Conservation (phyloP, 345 rosid genomes). For the Syzygium oleosum region DNA sequence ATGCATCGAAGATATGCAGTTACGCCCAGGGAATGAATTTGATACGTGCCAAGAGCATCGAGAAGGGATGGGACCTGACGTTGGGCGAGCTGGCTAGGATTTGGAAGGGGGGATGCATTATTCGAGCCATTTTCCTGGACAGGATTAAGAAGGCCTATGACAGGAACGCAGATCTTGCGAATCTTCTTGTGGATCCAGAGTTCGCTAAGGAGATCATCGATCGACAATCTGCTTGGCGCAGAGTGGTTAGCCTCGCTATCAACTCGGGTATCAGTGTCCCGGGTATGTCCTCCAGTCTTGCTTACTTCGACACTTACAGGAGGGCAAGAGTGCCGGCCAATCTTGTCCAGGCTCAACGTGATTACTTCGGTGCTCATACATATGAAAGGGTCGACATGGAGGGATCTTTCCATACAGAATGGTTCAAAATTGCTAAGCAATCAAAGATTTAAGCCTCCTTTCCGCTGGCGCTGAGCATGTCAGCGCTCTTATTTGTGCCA, state of each 20-base stretch:
- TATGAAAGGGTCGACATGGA: slow-evolving; percentile 87
- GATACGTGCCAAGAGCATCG: slow-evolving; percentile 81
- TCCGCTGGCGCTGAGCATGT: background rate
- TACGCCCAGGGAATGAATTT: slow-evolving; percentile 99
- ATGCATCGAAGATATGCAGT: slow-evolving; percentile 91
- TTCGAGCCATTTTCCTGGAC: slow-evolving; percentile 85
- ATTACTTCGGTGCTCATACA: slow-evolving; percentile 96
- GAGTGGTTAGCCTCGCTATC: slow-evolving; percentile 80
- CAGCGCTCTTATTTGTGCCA: background rate
- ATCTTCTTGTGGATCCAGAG: slow-evolving; percentile 92
- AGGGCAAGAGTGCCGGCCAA: slow-evolving; percentile 86
- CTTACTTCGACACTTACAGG: slow-evolving; percentile 84
- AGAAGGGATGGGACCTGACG: slow-evolving; percentile 79
- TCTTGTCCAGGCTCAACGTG: slow-evolving; percentile 95
- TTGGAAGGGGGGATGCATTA: slow-evolving; percentile 99
- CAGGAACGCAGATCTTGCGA: slow-evolving; percentile 74
- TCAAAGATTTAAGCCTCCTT: slow-evolving; percentile 23
- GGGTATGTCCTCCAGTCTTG: slow-evolving; percentile 93
- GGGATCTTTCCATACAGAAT: slow-evolving; percentile 93
- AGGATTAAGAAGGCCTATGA: slow-evolving; percentile 97
- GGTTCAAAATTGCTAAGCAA: slow-evolving; percentile 91
- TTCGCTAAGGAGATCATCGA: slow-evolving; percentile 90
- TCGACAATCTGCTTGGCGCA: slow-evolving; percentile 91
- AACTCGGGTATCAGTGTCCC: slow-evolving; percentile 91
- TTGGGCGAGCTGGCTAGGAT: slow-evolving; percentile 96